Evolutionary conservation across 129 eudicot genomes (phyloP), one percentile per base, ranked within the genome.

Genomic region (Erigeron canadensis): DNA sequence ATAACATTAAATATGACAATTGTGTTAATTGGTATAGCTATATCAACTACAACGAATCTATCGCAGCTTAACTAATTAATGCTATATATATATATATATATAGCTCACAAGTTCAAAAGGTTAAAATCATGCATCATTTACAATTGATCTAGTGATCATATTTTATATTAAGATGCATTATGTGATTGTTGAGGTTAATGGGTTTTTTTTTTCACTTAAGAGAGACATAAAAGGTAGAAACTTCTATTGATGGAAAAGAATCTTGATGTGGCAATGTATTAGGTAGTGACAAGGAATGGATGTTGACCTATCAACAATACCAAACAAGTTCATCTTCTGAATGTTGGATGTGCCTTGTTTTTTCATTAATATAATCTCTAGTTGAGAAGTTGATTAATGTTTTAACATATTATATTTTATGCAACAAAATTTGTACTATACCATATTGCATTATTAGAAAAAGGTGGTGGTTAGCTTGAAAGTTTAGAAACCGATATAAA

Each of bases 231-330:
- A 48, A 60, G 61, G 48, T 79, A 70, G 73, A 72, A 69, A 67
- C 75, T 83, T 71, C 84, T 72, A 62, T 74, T 82, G 82, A 77
- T 72, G 81, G 87, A 76, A 84, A 81, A 75, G 93, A 89, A 87
- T 89, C 86, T 86, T 84, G 68, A 83, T 81, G 82, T 76, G 93
- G 86, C 90, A 78, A 79, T 87, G 83, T 70, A 81, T 84, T 82
- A 83, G 84, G 86, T 78, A 71, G 75, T 90, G 94, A 94, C 85
- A 86, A 70, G 91, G 88, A 82, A 64, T 71, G 76, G 99, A 94
- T 94, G 96, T 84, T 94, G 99, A 94, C 96, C 94, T 71, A 63
- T 83, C 87, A 87, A 90, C 96, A 86, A 85, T 65, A 84, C 84
- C 88, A 90, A 87, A 79, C 87, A 72, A 82, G 82, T 78, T 83